Evolutionary conservation across 306 rosid genomes (phyloP).

Genomic region (Parietaria judaica): DNA sequence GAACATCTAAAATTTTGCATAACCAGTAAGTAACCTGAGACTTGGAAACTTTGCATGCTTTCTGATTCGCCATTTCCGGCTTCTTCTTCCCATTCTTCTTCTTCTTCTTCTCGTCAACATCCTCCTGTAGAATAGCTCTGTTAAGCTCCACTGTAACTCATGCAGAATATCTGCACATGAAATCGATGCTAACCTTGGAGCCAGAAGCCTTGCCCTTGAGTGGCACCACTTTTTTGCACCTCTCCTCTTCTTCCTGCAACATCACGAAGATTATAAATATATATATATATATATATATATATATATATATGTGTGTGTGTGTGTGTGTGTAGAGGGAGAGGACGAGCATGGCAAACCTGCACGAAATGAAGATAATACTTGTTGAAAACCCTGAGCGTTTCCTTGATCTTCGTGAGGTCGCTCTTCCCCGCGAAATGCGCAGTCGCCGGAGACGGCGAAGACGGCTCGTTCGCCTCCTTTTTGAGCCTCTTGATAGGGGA

Average conservation of each 20-base stretch:
- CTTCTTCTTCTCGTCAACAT: no score
- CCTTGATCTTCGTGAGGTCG: slow-evolving; percentile 54
- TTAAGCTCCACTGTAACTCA: no score
- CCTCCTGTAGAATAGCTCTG: slow-evolving; percentile 2
- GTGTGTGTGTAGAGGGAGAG: no score
- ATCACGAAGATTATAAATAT: neutral
- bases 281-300: neutral
- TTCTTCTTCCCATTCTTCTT: slow-evolving; percentile 95
- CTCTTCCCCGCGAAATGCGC: slow-evolving; percentile 36
- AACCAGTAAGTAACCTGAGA: slow-evolving; percentile 17
- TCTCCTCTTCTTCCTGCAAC: neutral
- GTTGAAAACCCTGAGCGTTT: slow-evolving; percentile 64
- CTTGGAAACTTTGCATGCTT: slow-evolving; percentile 25
- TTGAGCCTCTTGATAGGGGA: no score
- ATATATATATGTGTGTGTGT: no score
- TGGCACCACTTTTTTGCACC: neutral
- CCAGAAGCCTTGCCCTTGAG: no score
- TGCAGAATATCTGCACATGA: no score
- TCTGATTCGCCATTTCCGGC: slow-evolving; percentile 43
- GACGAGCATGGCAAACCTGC: slow-evolving; percentile 39
- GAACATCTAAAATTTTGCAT: no score
- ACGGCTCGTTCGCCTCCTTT: no score
- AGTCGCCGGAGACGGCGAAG: no score
- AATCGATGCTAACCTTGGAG: no score
- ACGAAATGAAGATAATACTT: slow-evolving; percentile 69